phyloP scores from a whole-genome alignment of 2,329 filamentous ascomycete species.

The Botrytis cinerea region DNA sequence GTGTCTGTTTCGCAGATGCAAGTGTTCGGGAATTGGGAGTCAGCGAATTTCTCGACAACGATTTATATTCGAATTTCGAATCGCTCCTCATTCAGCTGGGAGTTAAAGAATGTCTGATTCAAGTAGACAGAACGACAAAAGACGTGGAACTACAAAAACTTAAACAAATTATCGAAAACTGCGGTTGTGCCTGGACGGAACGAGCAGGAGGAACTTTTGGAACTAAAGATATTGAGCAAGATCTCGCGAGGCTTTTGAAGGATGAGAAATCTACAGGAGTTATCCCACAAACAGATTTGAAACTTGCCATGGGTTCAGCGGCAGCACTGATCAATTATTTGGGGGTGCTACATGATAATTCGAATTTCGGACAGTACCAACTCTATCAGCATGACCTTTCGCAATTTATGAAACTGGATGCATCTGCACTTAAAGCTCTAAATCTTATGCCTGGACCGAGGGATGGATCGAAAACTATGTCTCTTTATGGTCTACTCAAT shows the following conservation, averaged over 20 bases:
- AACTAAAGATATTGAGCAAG: constrained; percentile 92
- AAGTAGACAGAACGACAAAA: constrained; percentile 75
- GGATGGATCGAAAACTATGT: constrained; percentile 98
- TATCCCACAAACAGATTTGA: constrained; percentile 87
- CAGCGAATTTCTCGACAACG: constrained; percentile 98
- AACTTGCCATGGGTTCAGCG: constrained; percentile 93
- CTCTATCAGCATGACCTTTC: constrained; percentile 96
- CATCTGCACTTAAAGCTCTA: constrained; percentile 87
- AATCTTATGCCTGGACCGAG: constrained; percentile 96
- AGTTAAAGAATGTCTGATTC: constrained; percentile 90
- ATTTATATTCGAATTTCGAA: constrained; percentile 97
- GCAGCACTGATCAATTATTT: constrained; percentile 94
- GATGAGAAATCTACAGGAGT: constrained; percentile 77
- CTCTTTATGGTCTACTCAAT: constrained; percentile 87
- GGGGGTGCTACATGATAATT: constrained; percentile 82
- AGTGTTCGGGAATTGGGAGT: constrained; percentile 94
- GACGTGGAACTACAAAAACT: constrained; percentile 88
- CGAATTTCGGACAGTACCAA: constrained; percentile 96
- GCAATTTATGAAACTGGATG: constrained; percentile 98
- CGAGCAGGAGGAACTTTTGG: constrained; percentile 76
- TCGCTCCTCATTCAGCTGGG: constrained; percentile 94
- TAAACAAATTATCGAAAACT: constrained; percentile 85
- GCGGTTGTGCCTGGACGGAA: constrained; percentile 86
- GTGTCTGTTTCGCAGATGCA: constrained; percentile 96
- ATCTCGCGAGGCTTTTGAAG: constrained; percentile 82